Percentiles rank a stretch among this genome's conserved stretches.
These are phyloP conservation scores for Zygosaccharomyces kombuchaensis DNA, from an alignment of 805 yeast genomes.

Conservation along the genomic window DNA sequence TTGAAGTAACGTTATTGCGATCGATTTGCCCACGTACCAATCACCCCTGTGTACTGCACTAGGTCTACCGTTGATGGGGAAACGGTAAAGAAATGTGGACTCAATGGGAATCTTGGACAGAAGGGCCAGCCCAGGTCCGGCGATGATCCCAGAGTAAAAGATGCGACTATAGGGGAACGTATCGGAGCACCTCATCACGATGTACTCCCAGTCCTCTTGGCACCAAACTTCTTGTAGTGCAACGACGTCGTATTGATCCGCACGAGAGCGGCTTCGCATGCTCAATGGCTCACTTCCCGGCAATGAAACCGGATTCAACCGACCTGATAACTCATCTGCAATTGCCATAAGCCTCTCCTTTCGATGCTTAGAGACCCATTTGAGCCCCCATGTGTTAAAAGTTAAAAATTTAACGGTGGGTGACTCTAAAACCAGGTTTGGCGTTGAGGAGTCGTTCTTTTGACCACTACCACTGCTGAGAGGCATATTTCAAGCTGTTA, in stretches of 20 bases:
- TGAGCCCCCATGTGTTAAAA: slow-evolving; percentile 86
- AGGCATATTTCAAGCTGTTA: neutral
- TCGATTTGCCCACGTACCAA: slow-evolving; percentile 93
- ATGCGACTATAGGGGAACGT: slow-evolving; percentile 61
- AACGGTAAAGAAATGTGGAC: slow-evolving; percentile 72
- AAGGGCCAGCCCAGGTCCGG: slow-evolving; percentile 92
- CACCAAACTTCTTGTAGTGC: slow-evolving; percentile 97
- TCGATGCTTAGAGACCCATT: slow-evolving; percentile 71
- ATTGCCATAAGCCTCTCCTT: slow-evolving; percentile 64
- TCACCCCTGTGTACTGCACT: slow-evolving; percentile 93
- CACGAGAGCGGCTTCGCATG: neutral
- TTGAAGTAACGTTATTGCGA: slow-evolving; percentile 65
- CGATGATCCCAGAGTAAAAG: slow-evolving; percentile 76
- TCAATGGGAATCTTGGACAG: slow-evolving; percentile 80
- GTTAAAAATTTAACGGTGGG: slow-evolving; percentile 50
- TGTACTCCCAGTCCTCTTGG: slow-evolving; percentile 70
- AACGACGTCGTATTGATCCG: slow-evolving; percentile 60
- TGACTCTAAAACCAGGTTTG: neutral
- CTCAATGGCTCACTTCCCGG: slow-evolving; percentile 16
- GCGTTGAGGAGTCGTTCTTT: neutral
- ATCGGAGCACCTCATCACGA: slow-evolving; percentile 43
- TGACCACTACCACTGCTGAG: neutral
- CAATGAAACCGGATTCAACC: slow-evolving; percentile 12
- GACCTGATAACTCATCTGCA: slow-evolving; percentile 55
- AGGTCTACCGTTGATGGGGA: slow-evolving; percentile 91